A percentile compares a stretch with the other conserved stretches of the same genome.
These are phyloP conservation scores for Tinospora cordifolia DNA, from an alignment of 164 flowering plant species.

Conservation along the genomic window DNA sequence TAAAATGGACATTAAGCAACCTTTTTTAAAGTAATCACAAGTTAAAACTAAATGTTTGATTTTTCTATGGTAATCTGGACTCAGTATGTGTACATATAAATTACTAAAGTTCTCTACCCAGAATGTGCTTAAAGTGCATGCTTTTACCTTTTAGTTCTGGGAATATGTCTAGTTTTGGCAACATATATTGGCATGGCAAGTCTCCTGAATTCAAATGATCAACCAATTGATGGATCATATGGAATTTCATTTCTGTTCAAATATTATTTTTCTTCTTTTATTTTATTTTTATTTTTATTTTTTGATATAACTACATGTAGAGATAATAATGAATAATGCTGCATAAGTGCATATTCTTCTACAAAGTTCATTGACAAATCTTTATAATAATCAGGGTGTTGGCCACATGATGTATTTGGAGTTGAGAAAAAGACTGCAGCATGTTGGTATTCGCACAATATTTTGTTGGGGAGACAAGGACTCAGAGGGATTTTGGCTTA, in stretches of 20 bases:
- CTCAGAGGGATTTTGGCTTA: conserved; percentile 88
- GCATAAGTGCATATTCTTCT: neutral
- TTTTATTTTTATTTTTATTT: no score
- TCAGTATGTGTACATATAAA: neutral
- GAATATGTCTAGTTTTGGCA: no score
- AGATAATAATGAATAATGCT: neutral
- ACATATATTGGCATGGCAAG: neutral
- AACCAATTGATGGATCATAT: neutral
- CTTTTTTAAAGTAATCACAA: neutral
- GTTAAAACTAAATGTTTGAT: neutral
- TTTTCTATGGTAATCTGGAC: neutral
- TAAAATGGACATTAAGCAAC: neutral
- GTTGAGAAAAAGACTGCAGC: conserved; percentile 61
- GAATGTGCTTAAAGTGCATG: neutral
- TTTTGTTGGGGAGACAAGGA: conserved; percentile 89
- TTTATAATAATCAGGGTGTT: conserved; percentile 49
- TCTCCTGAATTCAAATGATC: neutral
- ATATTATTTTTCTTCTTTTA: neutral
- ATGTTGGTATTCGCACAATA: conserved; percentile 58
- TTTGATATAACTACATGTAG: neutral
- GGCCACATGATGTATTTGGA: conserved; percentile 54
- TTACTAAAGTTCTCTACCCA: neutral
- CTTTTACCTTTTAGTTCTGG: neutral
- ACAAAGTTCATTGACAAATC: neutral
- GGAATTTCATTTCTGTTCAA: neutral